A percentile compares a stretch with the other conserved stretches of the same genome.
phyloP scores from a whole-genome alignment of 1,284 basidiomycete species.

The Tylopilus orsonianus region DNA sequence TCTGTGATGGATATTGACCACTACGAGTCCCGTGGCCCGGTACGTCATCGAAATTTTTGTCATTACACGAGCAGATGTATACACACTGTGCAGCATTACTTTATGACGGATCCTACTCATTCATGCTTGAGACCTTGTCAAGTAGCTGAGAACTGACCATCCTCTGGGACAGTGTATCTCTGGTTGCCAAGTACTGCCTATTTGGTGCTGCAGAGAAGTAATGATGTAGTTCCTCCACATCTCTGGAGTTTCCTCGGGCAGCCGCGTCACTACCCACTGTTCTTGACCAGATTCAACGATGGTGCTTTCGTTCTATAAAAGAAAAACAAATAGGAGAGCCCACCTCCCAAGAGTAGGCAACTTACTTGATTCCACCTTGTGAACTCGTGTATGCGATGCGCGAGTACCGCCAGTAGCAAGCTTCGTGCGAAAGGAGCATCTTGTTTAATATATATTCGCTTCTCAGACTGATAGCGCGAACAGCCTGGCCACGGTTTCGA shows the following conservation, averaged over 20 bases:
- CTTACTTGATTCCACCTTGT: constrained; percentile 32
- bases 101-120: constrained; percentile 8
- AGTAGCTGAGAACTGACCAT: constrained; percentile 17
- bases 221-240: constrained; percentile 36
- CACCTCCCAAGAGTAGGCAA: background rate
- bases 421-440: constrained; percentile 19
- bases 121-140: constrained; percentile 10
- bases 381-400: constrained; percentile 29
- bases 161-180: constrained; percentile 35
- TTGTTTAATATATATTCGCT: constrained; percentile 28
- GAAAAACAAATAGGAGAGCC: background rate
- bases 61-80: background rate
- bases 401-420: constrained; percentile 31
- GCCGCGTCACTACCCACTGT: constrained; percentile 32
- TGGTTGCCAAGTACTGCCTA: constrained; percentile 41
- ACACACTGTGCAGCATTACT: constrained; percentile 13
- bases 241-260: constrained; percentile 11
- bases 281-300: constrained; percentile 36
- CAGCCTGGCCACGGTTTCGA: constrained; percentile 38
- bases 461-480: constrained; percentile 30
- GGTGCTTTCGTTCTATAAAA: constrained; percentile 24
- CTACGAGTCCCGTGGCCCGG: background rate
- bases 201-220: constrained; percentile 38
- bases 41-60: constrained; percentile 6
- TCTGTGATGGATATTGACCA: background rate